Conservation (phyloP, 345 rosid genomes). For the Pistacia integerrima region DNA sequence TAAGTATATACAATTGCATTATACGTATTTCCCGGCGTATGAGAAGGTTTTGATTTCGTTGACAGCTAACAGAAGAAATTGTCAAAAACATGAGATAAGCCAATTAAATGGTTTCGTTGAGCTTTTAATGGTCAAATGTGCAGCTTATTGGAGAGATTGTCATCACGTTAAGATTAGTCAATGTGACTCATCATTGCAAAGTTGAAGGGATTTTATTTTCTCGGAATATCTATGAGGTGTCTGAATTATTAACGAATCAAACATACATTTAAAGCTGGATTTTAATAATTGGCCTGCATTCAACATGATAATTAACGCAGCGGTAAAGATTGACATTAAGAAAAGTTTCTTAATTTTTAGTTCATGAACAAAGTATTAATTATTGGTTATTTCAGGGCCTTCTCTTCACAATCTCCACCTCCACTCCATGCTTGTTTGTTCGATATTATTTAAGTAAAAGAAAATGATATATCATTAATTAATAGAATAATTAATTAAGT, state of each 20-base stretch:
- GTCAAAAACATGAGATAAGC: neutral
- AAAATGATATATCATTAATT: too few relatives aligned
- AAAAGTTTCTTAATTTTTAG: neutral
- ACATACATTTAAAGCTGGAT: too few relatives aligned
- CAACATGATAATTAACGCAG: neutral
- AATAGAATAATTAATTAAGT: too few relatives aligned
- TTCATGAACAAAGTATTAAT: neutral
- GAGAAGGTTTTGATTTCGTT: neutral
- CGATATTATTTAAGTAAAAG: too few relatives aligned
- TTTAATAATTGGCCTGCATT: neutral
- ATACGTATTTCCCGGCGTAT: neutral
- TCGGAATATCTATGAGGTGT: neutral
- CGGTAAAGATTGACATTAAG: neutral
- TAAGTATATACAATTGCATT: neutral
- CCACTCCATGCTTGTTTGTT: too few relatives aligned
- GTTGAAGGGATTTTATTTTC: neutral
- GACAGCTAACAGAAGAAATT: neutral
- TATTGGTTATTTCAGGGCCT: neutral
- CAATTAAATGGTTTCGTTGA: conserved; percentile 2
- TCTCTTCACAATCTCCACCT: too few relatives aligned
- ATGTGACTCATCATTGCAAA: neutral
- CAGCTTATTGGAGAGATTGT: neutral
- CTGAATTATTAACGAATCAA: neutral
- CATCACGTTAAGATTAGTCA: neutral
- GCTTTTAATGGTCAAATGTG: conserved; percentile 7